phyloP scores from a whole-genome alignment of 495 filamentous ascomycete genomes.

The Alectoria sarmentosa region DNA sequence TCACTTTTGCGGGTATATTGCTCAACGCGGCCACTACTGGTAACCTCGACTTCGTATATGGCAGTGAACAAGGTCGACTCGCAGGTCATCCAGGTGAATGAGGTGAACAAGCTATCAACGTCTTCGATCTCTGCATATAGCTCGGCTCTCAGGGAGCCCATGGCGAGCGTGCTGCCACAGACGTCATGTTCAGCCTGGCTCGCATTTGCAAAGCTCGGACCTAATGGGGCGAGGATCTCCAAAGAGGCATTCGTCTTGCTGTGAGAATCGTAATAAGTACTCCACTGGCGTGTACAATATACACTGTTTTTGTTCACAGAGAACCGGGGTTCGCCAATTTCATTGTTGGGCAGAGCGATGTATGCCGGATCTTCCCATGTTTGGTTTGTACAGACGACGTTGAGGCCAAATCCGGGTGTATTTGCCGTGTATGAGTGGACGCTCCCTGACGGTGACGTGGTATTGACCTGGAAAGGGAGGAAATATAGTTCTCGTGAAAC shows the following conservation, averaged over 20 bases:
- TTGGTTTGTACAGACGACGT: constrained; percentile 18
- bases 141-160: neutral
- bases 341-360: neutral
- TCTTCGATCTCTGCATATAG: neutral
- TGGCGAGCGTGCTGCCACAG: neutral
- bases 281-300: neutral
- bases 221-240: constrained; percentile 6
- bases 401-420: constrained; percentile 27
- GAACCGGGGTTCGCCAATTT: neutral
- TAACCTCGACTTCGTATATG: constrained; percentile 32
- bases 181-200: neutral
- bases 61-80: constrained; percentile 27
- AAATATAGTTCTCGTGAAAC: constrained; percentile 29
- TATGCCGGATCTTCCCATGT: neutral
- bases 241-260: constrained; percentile 8
- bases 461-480: constrained; percentile 29
- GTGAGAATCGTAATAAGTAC: too few relatives aligned
- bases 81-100: constrained; percentile 30
- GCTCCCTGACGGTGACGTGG: neutral
- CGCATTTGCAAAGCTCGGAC: neutral
- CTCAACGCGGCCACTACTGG: constrained; percentile 24
- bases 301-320: too few relatives aligned
- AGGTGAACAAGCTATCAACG: constrained; percentile 2
- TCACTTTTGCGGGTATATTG: neutral
- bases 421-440: constrained; percentile 5